These are phyloP conservation scores for Adansonia grandidieri DNA, from an alignment of 441 rosid genomes.

Conservation along the genomic window DNA sequence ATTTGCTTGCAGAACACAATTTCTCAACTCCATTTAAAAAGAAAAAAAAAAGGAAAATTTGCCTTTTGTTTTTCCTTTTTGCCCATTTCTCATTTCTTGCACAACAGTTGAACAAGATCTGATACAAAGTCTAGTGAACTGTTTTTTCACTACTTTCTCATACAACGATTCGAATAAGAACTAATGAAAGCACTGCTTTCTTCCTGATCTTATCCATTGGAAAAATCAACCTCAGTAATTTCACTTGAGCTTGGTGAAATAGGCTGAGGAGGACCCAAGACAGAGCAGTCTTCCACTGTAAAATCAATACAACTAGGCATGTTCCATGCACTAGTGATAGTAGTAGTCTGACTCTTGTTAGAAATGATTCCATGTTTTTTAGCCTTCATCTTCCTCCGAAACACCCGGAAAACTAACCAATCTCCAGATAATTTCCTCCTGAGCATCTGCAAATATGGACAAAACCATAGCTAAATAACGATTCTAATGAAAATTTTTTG, in stretches of 20 bases:
- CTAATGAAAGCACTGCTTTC: slow-evolving; percentile 19
- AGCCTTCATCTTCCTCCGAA: slow-evolving; percentile 33
- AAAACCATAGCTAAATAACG: slow-evolving; percentile 6
- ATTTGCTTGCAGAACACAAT: slow-evolving; percentile 36
- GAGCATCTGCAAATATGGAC: slow-evolving; percentile 29
- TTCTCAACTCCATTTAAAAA: slow-evolving; percentile 12
- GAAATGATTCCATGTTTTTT: slow-evolving; percentile 26
- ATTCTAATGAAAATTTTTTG: neutral
- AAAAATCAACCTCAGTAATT: slow-evolving; percentile 20
- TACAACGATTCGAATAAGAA: slow-evolving; percentile 12
- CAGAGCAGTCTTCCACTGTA: slow-evolving; percentile 30
- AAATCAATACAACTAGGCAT: slow-evolving; percentile 24
- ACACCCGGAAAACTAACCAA: slow-evolving; percentile 37
- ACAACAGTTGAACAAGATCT: neutral
- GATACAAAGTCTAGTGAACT: slow-evolving; percentile 11
- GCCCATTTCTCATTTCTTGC: slow-evolving; percentile 19
- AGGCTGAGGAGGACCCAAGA: slow-evolving; percentile 31
- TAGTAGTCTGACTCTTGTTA: slow-evolving; percentile 11
- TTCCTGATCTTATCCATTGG: slow-evolving; percentile 30
- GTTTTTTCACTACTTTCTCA: slow-evolving; percentile 25
- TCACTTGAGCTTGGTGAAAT: slow-evolving; percentile 33
- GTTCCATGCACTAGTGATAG: neutral
- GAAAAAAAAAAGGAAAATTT: slow-evolving; percentile 17
- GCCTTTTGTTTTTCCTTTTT: neutral
- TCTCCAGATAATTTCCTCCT: slow-evolving; percentile 29